These are phyloP conservation scores for Umbelopsis sp. DNA, from an alignment of 192 early-diverging fungal species.

Conservation along the genomic window DNA sequence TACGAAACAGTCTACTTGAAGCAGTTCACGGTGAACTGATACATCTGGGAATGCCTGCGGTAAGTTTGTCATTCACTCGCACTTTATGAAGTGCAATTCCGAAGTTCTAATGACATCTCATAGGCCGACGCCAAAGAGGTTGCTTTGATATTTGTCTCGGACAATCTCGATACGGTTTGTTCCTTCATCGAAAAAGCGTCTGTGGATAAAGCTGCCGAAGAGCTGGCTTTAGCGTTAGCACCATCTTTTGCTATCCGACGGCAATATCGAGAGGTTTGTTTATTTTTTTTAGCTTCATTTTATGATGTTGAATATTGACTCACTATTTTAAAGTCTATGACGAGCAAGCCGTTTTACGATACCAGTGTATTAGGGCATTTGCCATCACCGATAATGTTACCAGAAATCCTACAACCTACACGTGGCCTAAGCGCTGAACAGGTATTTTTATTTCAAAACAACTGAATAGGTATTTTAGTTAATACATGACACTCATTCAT, in stretches of 20 bases:
- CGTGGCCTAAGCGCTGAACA: conserved; percentile 23
- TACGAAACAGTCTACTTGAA: conserved; percentile 77
- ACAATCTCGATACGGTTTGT: conserved; percentile 93
- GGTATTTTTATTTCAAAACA: background rate
- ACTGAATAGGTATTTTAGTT: background rate
- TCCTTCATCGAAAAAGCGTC: conserved; percentile 94
- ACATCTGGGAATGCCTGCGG: conserved; percentile 75
- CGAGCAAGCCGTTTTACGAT: conserved; percentile 91
- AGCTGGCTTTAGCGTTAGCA: conserved; percentile 80
- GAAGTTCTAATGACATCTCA: background rate
- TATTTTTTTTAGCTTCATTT: background rate
- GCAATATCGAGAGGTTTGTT: conserved; percentile 72
- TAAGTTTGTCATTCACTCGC: conserved; percentile 15
- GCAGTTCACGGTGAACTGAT: conserved; percentile 65
- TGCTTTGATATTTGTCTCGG: conserved; percentile 80
- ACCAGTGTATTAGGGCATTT: conserved; percentile 77
- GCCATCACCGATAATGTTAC: conserved; percentile 54
- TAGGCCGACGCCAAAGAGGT: conserved; percentile 67
- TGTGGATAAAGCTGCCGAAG: conserved; percentile 83
- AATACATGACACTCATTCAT: background rate
- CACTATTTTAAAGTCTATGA: conserved; percentile 18
- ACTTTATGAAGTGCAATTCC: background rate
- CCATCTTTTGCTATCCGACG: conserved; percentile 70
- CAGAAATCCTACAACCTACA: conserved; percentile 19
- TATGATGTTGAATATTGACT: background rate